phyloP scores from a whole-genome alignment of 441 rosid genomes.

The Macaranga tanarius region DNA sequence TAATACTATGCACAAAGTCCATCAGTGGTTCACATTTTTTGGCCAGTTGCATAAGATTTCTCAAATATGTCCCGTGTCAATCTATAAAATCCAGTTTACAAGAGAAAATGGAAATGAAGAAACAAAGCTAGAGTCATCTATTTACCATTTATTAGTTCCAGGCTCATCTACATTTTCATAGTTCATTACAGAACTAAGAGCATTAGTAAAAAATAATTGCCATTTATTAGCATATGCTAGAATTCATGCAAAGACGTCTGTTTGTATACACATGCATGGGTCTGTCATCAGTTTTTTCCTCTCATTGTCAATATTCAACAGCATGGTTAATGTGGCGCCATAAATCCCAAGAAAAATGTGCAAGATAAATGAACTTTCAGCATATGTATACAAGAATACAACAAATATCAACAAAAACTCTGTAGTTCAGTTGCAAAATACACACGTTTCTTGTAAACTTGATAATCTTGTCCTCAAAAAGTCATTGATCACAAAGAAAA shows the following conservation, averaged over 20 bases:
- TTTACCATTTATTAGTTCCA: neutral
- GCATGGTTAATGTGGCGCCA: neutral
- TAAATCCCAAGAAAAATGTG: neutral
- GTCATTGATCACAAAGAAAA: neutral
- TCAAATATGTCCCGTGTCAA: neutral
- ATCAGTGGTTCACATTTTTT: neutral
- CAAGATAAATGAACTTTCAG: neutral
- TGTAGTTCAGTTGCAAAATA: neutral
- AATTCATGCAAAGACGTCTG: neutral
- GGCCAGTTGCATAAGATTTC: neutral
- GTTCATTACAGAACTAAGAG: neutral
- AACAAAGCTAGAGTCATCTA: neutral
- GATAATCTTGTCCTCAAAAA: neutral
- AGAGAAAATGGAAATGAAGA: neutral
- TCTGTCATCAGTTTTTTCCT: neutral
- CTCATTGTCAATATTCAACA: neutral
- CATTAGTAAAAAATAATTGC: neutral
- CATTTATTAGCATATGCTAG: neutral
- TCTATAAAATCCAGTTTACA: neutral
- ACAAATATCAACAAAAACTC: neutral
- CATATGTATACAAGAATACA: neutral
- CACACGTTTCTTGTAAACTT: neutral
- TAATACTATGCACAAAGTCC: neutral
- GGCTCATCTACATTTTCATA: neutral
- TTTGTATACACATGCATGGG: neutral